Base-by-base conservation (phyloP, 306 rosid species). In the Pachyrhizus erosus region DNA sequence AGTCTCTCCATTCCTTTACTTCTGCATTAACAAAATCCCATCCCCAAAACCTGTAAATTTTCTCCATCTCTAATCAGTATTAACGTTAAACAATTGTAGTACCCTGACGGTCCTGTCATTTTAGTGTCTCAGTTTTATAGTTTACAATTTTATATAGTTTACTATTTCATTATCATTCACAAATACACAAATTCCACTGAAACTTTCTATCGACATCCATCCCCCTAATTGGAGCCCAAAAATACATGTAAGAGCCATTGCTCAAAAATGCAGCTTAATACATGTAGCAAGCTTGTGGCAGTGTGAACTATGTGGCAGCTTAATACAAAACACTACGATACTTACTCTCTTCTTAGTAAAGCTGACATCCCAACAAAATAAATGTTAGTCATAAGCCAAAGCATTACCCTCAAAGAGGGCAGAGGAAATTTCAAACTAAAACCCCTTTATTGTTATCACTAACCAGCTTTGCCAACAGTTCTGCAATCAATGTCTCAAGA, bases 371-470 rank as follows among this genome's bases (percentile, higher is more conserved):
- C 48, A 21, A 55, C 45, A 42, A 67, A 75, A 21, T n/a, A 70
- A 74, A 40, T 18, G 6, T 34, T 48, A 70, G 49, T 60, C 37
- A 70, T 70, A 46, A 49, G 5, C 62, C 66, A 33, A 69, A 55
- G 24, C 43, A 42, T 40, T 34, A 39, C 60, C 21, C 48, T 42
- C 39, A 57, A 60, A 60, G 6, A 60, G 40, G 39, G 33, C 7
- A 15, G 21, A 61, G 11, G 23, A 52, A 37, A 51, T 34, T 73
- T 62, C 75, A 48, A 62, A 73, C 62, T 13, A 72, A 80, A 55
- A 9, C 46, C 52, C 27, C 29, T 60, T 82, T 23, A 67, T 37
- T 48, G 40, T 37, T 18, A 65, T 82, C 67, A 60, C 31, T 60
- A 81, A 65, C 49, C 29, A 67, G 26, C 26, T 31, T 40, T 39